Percentiles rank a stretch among this genome's conserved stretches.
These are phyloP conservation scores for Paecilomyces dactylethromorphus DNA, from an alignment of 2,329 filamentous ascomycete species.

Conservation along the genomic window DNA sequence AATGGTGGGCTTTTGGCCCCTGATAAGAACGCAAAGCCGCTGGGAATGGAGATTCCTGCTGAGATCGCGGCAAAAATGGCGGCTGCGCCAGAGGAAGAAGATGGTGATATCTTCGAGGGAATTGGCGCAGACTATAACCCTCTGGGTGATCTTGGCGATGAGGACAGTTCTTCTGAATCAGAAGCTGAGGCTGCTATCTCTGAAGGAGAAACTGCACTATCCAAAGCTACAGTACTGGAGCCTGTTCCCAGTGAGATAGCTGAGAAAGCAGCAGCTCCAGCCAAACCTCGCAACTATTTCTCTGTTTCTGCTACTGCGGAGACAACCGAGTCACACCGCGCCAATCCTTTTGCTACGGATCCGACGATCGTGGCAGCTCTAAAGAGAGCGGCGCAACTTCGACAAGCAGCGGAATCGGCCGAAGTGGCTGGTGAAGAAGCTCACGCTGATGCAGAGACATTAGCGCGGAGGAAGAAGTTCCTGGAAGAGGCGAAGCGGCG, in stretches of 20 bases:
- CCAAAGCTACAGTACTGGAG: slow-evolving; percentile 1
- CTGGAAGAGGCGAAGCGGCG: slow-evolving; percentile 52
- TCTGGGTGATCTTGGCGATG: slow-evolving; percentile 46
- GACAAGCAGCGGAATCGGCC: slow-evolving; percentile 35
- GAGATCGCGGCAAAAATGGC: slow-evolving; percentile 31
- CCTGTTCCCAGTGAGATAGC: slow-evolving; percentile 5
- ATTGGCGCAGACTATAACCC: slow-evolving; percentile 56
- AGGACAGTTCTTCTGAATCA: slow-evolving; percentile 36
- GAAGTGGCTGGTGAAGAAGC: slow-evolving; percentile 22
- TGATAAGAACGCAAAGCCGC: slow-evolving; percentile 40
- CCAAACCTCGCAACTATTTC: slow-evolving; percentile 44
- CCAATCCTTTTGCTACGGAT: slow-evolving; percentile 54
- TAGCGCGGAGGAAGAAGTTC: slow-evolving; percentile 67
- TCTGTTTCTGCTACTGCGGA: slow-evolving; percentile 38
- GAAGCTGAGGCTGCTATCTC: slow-evolving; percentile 35
- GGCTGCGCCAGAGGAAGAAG: slow-evolving; percentile 32
- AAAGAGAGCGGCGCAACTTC: slow-evolving; percentile 69
- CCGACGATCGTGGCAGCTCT: slow-evolving; percentile 76
- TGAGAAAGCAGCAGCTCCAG: slow-evolving; percentile 5
- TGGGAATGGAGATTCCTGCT: slow-evolving; percentile 46
- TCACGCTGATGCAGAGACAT: slow-evolving; percentile 54
- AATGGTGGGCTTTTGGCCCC: slow-evolving; percentile 30
- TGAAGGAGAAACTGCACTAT: slow-evolving; percentile 10
- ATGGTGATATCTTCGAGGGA: slow-evolving; percentile 58
- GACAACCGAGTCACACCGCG: slow-evolving; percentile 41